Conservation (phyloP, 495 filamentous ascomycete species). For the Tuber borchii region DNA sequence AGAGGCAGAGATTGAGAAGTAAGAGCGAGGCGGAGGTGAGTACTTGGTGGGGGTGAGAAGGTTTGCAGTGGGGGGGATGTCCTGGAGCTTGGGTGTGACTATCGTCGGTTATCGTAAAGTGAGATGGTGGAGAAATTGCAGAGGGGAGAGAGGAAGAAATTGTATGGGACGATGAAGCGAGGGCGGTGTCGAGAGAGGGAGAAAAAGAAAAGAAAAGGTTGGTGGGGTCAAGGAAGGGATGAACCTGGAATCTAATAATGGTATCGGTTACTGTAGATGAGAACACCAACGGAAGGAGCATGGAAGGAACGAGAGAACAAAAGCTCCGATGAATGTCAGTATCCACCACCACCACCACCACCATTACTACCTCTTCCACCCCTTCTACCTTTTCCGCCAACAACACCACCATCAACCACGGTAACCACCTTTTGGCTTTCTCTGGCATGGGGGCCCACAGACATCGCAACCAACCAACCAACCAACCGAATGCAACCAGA, state of each 20-base stretch:
- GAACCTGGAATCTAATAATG: not conserved
- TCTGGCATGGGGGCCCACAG: not conserved
- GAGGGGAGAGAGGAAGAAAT: not conserved
- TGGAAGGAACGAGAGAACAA: not conserved
- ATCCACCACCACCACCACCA: not conserved
- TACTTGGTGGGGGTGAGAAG: not conserved
- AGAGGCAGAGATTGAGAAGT: not conserved
- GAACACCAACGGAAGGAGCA: not conserved
- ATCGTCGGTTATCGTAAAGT: not conserved
- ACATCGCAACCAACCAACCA: not conserved
- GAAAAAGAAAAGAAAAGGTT: not conserved
- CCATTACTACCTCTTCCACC: not conserved
- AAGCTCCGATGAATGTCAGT: not conserved
- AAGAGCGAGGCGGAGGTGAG: constrained; percentile 1
- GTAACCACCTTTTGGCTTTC: not conserved
- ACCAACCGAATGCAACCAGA: not conserved
- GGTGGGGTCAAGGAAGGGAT: not conserved
- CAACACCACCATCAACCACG: not conserved
- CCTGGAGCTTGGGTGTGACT: not conserved
- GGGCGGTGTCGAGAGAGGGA: not conserved
- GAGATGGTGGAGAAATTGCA: not conserved
- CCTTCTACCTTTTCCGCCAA: not conserved
- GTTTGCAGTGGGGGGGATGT: not conserved
- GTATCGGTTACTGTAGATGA: not conserved
- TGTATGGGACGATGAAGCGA: not conserved